A percentile compares a stretch with the other conserved stretches of the same genome.
Evolutionary conservation across 768 basidiomycete species (phyloP).

Genomic region (Leccinum longicurvipes): DNA sequence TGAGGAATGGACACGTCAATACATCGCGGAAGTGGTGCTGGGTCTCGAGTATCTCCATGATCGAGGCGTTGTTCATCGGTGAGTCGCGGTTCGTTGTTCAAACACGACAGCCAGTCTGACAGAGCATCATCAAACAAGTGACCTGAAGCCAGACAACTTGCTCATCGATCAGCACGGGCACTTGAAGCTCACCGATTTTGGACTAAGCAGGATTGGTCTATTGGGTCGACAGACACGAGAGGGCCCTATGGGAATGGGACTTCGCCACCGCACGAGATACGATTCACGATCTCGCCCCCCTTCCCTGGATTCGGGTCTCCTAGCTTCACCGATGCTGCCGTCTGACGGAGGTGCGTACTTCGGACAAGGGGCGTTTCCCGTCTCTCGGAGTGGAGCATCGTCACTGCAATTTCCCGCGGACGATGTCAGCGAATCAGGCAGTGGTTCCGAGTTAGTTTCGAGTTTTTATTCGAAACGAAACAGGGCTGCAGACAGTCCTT

Average conservation of each 20-base stretch:
- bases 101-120: neutral
- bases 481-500: constrained; percentile 65
- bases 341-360: constrained; percentile 80
- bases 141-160: constrained; percentile 96
- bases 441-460: constrained; percentile 70
- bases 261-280: constrained; percentile 51
- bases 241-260: constrained; percentile 41
- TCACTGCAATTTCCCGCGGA: constrained; percentile 71
- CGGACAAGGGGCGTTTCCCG: constrained; percentile 58
- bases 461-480: constrained; percentile 52
- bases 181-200: constrained; percentile 97
- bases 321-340: constrained; percentile 71
- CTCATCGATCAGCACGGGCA: constrained; percentile 97
- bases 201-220: constrained; percentile 95
- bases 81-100: constrained; percentile 23
- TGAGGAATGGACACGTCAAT: constrained; percentile 96
- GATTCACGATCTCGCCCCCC: constrained; percentile 77
- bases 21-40: constrained; percentile 93
- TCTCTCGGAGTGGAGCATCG: constrained; percentile 58
- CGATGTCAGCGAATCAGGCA: constrained; percentile 84
- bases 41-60: constrained; percentile 97
- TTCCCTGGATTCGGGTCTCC: constrained; percentile 74
- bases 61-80: constrained; percentile 96
- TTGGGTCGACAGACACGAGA: constrained; percentile 93
- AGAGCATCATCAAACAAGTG: constrained; percentile 47